Conservation (phyloP, 192 early-diverging fungal species). For the Coemansia sp. region DNA sequence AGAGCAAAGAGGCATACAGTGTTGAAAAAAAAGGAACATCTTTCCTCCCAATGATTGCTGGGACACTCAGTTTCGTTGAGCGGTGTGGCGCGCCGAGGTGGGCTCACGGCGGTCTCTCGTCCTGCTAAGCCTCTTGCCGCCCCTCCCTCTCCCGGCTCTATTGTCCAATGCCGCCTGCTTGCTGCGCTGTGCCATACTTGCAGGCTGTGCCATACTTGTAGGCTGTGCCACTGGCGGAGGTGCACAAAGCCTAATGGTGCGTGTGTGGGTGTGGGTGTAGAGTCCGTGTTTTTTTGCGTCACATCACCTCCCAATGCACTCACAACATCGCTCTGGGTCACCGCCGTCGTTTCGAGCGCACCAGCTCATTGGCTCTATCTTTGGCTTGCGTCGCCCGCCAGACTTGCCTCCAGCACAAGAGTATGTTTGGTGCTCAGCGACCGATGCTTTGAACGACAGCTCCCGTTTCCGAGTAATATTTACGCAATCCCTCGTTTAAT, state of each 20-base stretch:
- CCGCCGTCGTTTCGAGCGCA: slow-evolving; percentile 14
- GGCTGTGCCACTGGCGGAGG: neutral
- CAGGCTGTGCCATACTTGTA: slow-evolving; percentile 10
- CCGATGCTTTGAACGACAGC: neutral
- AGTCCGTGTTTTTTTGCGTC: neutral
- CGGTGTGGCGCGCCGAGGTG: neutral
- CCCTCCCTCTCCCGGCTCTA: neutral
- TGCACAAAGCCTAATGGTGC: neutral
- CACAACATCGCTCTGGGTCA: neutral
- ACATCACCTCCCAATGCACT: neutral
- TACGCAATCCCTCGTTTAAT: too few species aligned
- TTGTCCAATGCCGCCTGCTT: neutral
- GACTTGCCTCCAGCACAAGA: slow-evolving; percentile 6
- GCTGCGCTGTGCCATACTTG: slow-evolving; percentile 16
- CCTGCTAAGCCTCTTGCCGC: neutral
- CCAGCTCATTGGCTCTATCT: slow-evolving; percentile 24
- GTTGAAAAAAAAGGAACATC: neutral
- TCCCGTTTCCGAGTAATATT: too few species aligned
- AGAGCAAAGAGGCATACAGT: neutral
- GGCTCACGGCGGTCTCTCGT: too few species aligned
- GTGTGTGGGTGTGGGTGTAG: neutral
- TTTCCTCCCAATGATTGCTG: neutral
- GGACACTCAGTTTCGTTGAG: neutral
- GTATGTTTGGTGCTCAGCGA: neutral
- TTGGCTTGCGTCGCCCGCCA: slow-evolving; percentile 14